Evolutionary conservation across 129 eudicot species (phyloP).

Genomic region (Centrapalus pauciflorus): DNA sequence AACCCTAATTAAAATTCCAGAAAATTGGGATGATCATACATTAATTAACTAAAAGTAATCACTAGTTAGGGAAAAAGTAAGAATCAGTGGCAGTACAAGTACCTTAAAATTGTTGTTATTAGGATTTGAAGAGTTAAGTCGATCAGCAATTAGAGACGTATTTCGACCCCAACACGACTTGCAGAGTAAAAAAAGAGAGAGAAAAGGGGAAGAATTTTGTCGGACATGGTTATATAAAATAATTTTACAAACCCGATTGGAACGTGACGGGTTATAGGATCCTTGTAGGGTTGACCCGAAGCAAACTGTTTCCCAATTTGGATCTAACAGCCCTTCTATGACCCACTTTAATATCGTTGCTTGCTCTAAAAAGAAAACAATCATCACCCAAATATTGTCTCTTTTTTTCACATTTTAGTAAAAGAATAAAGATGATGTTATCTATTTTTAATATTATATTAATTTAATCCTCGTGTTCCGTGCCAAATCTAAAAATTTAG

Average conservation of each 20-base stretch:
- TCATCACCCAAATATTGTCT: too few species aligned
- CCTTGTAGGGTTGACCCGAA: background rate
- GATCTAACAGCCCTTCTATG: background rate
- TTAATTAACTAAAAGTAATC: background rate
- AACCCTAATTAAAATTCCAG: slow-evolving; percentile 3
- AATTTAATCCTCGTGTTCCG: too few species aligned
- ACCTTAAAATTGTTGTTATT: slow-evolving; percentile 2
- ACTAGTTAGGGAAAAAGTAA: background rate
- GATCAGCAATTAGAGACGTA: slow-evolving; percentile 2
- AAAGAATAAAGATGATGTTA: too few species aligned
- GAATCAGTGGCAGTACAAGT: background rate
- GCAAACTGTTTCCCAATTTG: slow-evolving; percentile 9
- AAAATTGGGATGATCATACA: background rate
- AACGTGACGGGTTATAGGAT: background rate
- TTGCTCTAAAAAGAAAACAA: background rate
- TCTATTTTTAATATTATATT: too few species aligned
- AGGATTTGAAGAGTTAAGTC: background rate
- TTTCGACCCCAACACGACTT: slow-evolving; percentile 3
- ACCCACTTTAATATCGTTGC: background rate
- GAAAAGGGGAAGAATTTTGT: slow-evolving; percentile 10
- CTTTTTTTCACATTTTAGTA: too few species aligned
- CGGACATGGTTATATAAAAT: background rate
- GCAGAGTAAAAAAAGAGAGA: background rate
- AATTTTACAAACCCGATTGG: background rate
- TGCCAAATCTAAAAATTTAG: too few species aligned